Evolutionary conservation across 139 green algal species (phyloP).

Genomic region (Chlorella sorokiniana): DNA sequence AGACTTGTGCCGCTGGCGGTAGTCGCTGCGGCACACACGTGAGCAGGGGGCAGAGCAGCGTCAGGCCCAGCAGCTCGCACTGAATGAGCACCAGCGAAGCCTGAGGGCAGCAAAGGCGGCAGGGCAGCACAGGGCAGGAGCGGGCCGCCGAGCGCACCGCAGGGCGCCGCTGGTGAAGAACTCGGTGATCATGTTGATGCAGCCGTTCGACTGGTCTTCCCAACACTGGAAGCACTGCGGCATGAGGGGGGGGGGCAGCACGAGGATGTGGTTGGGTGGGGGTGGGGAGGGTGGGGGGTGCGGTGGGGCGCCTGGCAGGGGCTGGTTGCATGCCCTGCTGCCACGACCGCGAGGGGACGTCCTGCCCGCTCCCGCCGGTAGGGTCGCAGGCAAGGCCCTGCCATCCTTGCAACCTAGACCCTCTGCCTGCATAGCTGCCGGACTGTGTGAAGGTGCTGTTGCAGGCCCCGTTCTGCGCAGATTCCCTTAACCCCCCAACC

Average conservation of each 20-base stretch:
- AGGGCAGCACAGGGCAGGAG: neutral
- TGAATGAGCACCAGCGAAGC: neutral
- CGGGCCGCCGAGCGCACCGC: conserved; percentile 34
- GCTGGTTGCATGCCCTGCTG: no score
- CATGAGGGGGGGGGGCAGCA: neutral
- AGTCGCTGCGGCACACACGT: conserved; percentile 55
- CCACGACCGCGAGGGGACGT: no score
- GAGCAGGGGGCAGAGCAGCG: neutral
- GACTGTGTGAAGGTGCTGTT: no score
- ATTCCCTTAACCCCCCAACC: no score
- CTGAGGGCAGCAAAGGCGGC: neutral
- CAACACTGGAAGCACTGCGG: conserved; percentile 85
- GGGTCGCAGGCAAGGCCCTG: no score
- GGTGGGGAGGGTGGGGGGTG: no score
- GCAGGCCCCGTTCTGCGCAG: no score
- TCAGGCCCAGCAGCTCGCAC: neutral
- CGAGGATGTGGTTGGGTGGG: no score
- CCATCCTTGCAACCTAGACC: no score
- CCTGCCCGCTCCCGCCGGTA: no score
- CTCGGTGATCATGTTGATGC: conserved; percentile 95
- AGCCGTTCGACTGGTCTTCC: conserved; percentile 65
- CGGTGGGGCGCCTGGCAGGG: no score
- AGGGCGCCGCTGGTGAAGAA: conserved; percentile 92
- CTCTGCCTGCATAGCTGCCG: no score
- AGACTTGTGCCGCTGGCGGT: conserved; percentile 80